phyloP scores from a whole-genome alignment of 305 asterid species.

The Solanum hybrid region DNA sequence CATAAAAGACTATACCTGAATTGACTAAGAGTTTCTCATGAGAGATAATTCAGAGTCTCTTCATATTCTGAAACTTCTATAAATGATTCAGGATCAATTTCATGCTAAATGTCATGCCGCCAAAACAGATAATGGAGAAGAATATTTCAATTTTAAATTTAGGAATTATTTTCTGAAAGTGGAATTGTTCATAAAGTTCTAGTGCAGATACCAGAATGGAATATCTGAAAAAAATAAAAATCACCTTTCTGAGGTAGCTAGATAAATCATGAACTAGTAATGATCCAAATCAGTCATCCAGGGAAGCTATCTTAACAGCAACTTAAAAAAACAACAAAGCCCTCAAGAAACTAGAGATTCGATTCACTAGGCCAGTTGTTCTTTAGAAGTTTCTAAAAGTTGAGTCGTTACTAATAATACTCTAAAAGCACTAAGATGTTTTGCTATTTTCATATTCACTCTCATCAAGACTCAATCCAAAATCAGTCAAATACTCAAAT shows the following conservation, averaged over 20 bases:
- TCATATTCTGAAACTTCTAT: not conserved
- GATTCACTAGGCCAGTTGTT: not conserved
- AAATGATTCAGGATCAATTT: not conserved
- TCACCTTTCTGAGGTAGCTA: not conserved
- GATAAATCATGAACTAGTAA: not conserved
- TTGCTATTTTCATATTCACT: not conserved
- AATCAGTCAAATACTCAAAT: not conserved
- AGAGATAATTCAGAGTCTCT: not conserved
- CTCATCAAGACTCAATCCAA: not conserved
- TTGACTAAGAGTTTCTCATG: not conserved
- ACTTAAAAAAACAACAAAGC: not conserved
- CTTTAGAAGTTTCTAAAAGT: not conserved
- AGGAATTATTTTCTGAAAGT: not conserved
- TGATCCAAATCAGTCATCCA: not conserved
- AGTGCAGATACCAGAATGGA: slow-evolving; percentile 1
- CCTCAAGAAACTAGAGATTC: not conserved
- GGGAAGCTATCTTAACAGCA: not conserved
- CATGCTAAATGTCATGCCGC: not conserved
- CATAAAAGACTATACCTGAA: not conserved
- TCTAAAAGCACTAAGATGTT: not conserved
- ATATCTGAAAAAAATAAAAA: not conserved
- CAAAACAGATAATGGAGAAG: not conserved
- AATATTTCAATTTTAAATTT: not conserved
- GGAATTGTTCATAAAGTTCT: not conserved
- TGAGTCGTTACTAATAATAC: not conserved